Base-by-base conservation (phyloP, 148 eudicot genomes). In the Fagopyrum homotropicum region DNA sequence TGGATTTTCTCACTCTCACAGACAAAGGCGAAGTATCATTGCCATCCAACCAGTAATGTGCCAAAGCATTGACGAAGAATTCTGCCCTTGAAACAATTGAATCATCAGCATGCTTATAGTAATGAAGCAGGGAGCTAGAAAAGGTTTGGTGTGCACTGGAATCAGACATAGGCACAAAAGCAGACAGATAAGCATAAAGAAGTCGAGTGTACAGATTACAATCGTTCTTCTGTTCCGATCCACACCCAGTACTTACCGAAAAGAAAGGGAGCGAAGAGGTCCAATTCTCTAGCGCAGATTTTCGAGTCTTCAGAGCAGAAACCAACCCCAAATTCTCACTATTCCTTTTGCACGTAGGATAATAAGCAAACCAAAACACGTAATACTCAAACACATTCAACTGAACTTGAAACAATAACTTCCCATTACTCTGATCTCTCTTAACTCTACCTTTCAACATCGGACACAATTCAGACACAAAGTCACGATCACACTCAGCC, bases 321-420 rank as follows among this genome's bases (percentile, higher is more conserved):
- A 84, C 80, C 16, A 61, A 16, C 40, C 77, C 85, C n/a, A 71
- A 75, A 74, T 73, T 84, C 76, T 85, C 96, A 79, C 75, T 72
- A 69, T 82, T 90, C 1, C 97, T 88, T 74, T 79, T 86, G 80
- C 87, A 94, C 16, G 91, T 89, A 69, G 98, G 98, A 79, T 86
- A 91, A 85, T 94, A 94, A 26, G 90, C 93, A 81, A 94, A 91
- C 97, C 98, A 94, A 55, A 94, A 94, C 75, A 91, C 52, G 72
- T 83, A 91, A 75, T 94, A 94, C 83, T 94, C 98, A 72, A 94
- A 91, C 72, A 94, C 90, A 83, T 94, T 90, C 84, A 94, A 78
- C 43, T 91, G 89, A 81, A 94, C 85, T 68, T 90, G 93, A 15
- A 14, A 66, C 2, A 66, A 17, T 72, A 75, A 77, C 60, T 76